Conservation (phyloP, 768 basidiomycete genomes). For the Trametes sanguinea region DNA sequence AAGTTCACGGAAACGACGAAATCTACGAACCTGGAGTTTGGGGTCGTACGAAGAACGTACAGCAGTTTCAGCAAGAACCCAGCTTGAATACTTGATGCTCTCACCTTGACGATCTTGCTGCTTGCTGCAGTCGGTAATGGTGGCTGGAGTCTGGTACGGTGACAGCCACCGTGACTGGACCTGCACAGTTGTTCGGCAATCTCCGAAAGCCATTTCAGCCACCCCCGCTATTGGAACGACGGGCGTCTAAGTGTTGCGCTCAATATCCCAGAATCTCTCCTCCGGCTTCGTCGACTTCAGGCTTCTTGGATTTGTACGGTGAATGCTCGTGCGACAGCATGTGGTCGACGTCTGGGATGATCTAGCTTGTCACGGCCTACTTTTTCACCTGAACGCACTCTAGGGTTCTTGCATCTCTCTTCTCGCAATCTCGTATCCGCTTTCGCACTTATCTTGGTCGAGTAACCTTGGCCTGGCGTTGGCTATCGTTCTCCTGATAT, state of each 20-base stretch:
- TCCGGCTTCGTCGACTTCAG: background rate
- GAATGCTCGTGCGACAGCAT: no score
- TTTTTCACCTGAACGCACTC: no score
- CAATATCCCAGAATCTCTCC: background rate
- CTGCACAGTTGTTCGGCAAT: conserved; percentile 42
- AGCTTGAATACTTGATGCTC: conserved; percentile 31
- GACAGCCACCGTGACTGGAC: conserved; percentile 51
- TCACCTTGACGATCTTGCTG: conserved; percentile 55
- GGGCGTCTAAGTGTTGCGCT: background rate
- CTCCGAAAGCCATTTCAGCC: conserved; percentile 22
- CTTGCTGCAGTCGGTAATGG: conserved; percentile 47
- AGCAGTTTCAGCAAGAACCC: conserved; percentile 29
- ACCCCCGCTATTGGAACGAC: background rate
- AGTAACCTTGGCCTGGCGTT: no score
- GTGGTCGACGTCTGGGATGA: no score
- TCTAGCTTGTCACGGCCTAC: no score
- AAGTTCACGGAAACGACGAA: background rate
- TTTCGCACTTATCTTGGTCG: no score
- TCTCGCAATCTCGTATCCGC: no score
- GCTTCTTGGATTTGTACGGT: background rate
- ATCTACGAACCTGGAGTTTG: conserved; percentile 32
- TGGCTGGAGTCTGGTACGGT: conserved; percentile 27
- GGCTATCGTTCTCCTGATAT: no score
- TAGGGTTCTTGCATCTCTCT: no score
- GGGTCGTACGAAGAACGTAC: conserved; percentile 21